Percentiles rank a stretch among this genome's conserved stretches.
Evolutionary conservation across 106 monocot species (phyloP).

Genomic region (Allium fistulosum): DNA sequence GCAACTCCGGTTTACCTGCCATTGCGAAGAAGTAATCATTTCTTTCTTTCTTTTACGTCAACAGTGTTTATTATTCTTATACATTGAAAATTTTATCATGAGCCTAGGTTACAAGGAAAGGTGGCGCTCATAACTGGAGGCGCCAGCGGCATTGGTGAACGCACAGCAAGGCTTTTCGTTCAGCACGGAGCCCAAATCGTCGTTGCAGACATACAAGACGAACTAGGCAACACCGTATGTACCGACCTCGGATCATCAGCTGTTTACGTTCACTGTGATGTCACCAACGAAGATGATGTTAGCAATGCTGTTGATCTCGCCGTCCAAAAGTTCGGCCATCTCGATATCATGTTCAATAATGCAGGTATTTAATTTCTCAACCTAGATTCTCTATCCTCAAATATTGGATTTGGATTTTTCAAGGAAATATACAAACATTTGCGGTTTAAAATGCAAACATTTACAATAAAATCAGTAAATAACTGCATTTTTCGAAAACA

Average conservation of each 20-base stretch:
- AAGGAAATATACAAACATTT: too few relatives aligned
- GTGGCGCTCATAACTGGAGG: constrained; percentile 70
- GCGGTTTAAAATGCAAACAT: too few relatives aligned
- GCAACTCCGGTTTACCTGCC: too few relatives aligned
- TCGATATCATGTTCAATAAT: constrained; percentile 47
- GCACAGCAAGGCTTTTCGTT: constrained; percentile 42
- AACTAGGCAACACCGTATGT: constrained; percentile 30
- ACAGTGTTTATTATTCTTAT: too few relatives aligned
- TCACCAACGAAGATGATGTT: constrained; percentile 29
- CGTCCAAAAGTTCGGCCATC: constrained; percentile 19
- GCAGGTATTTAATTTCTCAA: constrained; percentile 12
- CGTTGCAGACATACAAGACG: constrained; percentile 45
- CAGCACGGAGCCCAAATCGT: constrained; percentile 40
- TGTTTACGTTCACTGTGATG: constrained; percentile 34
- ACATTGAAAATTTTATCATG: too few relatives aligned
- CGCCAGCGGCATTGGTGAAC: constrained; percentile 52
- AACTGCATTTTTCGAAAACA: too few relatives aligned
- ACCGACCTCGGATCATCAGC: constrained; percentile 14
- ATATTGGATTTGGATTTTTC: not conserved
- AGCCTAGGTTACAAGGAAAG: constrained; percentile 43
- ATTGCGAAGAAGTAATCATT: too few relatives aligned
- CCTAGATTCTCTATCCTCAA: too few relatives aligned
- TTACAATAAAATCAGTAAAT: too few relatives aligned
- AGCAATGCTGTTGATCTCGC: constrained; percentile 22
- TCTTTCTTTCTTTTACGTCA: too few relatives aligned